Evolutionary conservation across 768 basidiomycete species (phyloP).

Genomic region (Tephrocybe sp.): DNA sequence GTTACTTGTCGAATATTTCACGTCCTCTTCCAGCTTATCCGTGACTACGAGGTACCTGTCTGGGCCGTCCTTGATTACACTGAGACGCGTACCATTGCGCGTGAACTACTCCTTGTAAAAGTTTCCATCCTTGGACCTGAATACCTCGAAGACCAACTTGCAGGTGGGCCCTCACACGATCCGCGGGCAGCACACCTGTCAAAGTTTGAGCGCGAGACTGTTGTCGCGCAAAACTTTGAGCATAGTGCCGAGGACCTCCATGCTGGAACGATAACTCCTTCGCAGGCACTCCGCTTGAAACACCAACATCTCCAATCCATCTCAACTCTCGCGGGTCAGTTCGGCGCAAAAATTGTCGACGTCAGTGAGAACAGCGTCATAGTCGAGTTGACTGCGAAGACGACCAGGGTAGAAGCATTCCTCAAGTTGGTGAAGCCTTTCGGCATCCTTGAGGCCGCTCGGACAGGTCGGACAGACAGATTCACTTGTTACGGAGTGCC

Average conservation of each 20-base stretch:
- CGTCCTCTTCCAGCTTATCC: not conserved
- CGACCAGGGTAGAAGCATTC: constrained; percentile 88
- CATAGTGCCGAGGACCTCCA: constrained; percentile 40
- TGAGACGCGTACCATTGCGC: constrained; percentile 83
- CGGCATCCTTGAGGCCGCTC: constrained; percentile 91
- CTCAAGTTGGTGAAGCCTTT: constrained; percentile 89
- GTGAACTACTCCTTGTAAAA: constrained; percentile 93
- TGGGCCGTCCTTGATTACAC: constrained; percentile 99
- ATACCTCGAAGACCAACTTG: constrained; percentile 89
- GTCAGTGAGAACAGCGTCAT: constrained; percentile 94
- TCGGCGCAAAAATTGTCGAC: constrained; percentile 91
- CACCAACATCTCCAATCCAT: constrained; percentile 90
- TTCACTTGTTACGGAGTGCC: not conserved
- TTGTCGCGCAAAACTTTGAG: constrained; percentile 78
- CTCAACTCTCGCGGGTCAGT: constrained; percentile 78
- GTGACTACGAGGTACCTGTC: constrained; percentile 79
- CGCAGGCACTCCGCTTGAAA: constrained; percentile 84
- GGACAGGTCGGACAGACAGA: constrained; percentile 62
- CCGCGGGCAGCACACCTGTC: constrained; percentile 46
- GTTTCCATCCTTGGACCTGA: constrained; percentile 97
- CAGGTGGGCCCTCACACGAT: constrained; percentile 81
- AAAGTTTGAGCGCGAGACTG: constrained; percentile 69
- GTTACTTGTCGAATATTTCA: constrained; percentile 27
- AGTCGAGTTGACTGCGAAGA: constrained; percentile 93
- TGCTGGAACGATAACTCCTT: constrained; percentile 57